Percentiles rank a stretch among this genome's conserved stretches.
These are phyloP conservation scores for Colletotrichum abscissum DNA, from an alignment of 2,329 filamentous ascomycete genomes.

Conservation along the genomic window DNA sequence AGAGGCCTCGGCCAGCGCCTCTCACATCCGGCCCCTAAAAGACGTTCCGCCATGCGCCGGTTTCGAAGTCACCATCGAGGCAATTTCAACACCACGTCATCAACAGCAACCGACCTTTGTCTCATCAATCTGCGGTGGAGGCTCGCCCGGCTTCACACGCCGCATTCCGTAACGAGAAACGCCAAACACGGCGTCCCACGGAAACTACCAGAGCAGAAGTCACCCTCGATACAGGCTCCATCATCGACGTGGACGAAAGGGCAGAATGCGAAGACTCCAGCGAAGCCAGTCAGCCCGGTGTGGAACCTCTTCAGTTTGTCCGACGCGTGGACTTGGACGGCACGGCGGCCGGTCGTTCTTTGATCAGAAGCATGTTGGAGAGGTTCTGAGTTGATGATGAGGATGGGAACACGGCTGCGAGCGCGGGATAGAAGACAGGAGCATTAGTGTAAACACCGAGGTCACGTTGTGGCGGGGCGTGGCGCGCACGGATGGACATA, in stretches of 20 bases:
- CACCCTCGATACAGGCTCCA: neutral
- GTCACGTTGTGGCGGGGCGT: too few relatives aligned
- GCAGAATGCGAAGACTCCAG: slow-evolving; percentile 1
- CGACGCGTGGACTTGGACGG: neutral
- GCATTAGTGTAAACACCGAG: neutral
- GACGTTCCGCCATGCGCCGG: neutral
- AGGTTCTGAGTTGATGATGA: neutral
- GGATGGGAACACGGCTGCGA: neutral
- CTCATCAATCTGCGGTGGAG: neutral
- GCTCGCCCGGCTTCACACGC: neutral
- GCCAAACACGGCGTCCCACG: neutral
- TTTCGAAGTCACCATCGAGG: neutral
- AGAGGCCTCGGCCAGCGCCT: neutral
- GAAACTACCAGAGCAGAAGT: neutral
- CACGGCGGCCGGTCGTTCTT: neutral
- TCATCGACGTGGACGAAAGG: neutral
- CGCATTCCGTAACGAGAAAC: neutral
- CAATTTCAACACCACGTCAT: neutral
- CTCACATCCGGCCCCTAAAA: neutral
- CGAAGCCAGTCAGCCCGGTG: neutral
- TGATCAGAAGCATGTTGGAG: neutral
- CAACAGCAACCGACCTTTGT: neutral
- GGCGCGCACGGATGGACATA: neutral
- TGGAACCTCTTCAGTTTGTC: neutral
- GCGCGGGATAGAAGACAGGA: neutral